phyloP scores from a whole-genome alignment of 495 filamentous ascomycete species.

The Aspergillus steynii region DNA sequence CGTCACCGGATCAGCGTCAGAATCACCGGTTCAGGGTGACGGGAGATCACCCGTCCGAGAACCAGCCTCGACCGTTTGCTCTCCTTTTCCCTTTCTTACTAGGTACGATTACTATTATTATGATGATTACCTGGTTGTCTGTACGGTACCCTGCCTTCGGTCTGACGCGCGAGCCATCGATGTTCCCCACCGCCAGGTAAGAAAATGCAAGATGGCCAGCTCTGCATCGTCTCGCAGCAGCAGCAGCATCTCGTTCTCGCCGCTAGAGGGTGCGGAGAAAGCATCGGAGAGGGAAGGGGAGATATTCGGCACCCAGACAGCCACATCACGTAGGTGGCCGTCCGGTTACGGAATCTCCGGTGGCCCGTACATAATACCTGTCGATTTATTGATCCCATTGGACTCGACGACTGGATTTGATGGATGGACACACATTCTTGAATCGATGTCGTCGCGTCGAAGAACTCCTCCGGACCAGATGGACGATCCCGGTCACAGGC shows the following conservation, averaged over 20 bases:
- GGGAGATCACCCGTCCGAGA: background rate
- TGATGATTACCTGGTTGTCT: background rate
- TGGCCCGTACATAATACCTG: background rate
- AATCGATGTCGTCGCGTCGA: too few relatives aligned
- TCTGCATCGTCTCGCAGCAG: background rate
- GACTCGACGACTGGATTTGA: too few relatives aligned
- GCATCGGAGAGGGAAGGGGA: background rate
- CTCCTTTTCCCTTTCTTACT: background rate
- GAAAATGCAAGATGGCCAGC: background rate
- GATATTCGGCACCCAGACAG: background rate
- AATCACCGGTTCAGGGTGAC: background rate
- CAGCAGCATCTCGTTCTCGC: background rate
- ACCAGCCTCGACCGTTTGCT: background rate
- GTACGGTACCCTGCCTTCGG: background rate
- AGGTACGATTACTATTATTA: too few relatives aligned
- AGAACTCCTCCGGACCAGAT: background rate
- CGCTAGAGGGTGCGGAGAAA: background rate
- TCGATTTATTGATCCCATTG: background rate
- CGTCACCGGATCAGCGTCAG: background rate
- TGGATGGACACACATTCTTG: too few relatives aligned
- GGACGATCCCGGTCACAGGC: slow-evolving; percentile 15
- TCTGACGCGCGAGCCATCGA: background rate
- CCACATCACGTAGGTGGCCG: background rate
- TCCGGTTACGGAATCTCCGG: background rate
- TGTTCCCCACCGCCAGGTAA: background rate